phyloP scores from a whole-genome alignment of 177 flowering plant species.

The Vitis hybrid region DNA sequence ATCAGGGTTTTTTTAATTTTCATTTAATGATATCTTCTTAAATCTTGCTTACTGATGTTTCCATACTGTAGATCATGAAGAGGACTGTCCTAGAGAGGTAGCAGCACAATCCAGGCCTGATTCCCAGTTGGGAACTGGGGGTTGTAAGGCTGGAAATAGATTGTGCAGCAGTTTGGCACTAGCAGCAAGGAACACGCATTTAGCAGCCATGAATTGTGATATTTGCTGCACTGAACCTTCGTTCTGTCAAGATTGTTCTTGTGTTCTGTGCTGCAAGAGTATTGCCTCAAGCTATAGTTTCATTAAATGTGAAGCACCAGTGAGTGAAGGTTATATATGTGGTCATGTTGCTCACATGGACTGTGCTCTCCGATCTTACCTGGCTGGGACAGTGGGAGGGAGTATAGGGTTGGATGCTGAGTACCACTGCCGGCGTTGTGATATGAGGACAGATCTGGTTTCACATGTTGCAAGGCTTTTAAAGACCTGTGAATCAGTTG shows the following conservation, averaged over 20 bases:
- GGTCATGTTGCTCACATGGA: slow-evolving; percentile 75
- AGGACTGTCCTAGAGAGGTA: slow-evolving; percentile 12
- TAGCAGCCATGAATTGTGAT: slow-evolving; percentile 56
- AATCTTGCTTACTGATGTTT: too few species aligned
- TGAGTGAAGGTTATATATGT: slow-evolving; percentile 46
- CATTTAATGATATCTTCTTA: too few species aligned
- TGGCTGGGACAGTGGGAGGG: slow-evolving; percentile 94
- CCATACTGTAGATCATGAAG: too few species aligned
- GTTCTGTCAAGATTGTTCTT: slow-evolving; percentile 82
- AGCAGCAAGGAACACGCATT: slow-evolving; percentile 19
- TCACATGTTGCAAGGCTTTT: slow-evolving; percentile 51
- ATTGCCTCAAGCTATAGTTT: slow-evolving; percentile 51
- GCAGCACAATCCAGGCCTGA: slow-evolving; percentile 27
- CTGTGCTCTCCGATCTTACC: slow-evolving; percentile 69
- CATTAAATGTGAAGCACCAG: slow-evolving; percentile 71
- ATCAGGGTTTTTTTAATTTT: too few species aligned
- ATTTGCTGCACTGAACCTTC: slow-evolving; percentile 77
- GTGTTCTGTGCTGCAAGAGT: slow-evolving; percentile 73
- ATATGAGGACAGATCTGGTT: slow-evolving; percentile 64
- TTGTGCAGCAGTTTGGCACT: slow-evolving; percentile 40
- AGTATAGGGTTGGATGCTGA: slow-evolving; percentile 75
- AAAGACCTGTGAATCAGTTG: slow-evolving; percentile 46
- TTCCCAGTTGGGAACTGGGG: slow-evolving; percentile 16
- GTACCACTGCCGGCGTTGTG: slow-evolving; percentile 91
- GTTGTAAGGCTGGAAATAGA: slow-evolving; percentile 72